Conservation (phyloP, 768 basidiomycete genomes). For the Mycena latifolia region DNA sequence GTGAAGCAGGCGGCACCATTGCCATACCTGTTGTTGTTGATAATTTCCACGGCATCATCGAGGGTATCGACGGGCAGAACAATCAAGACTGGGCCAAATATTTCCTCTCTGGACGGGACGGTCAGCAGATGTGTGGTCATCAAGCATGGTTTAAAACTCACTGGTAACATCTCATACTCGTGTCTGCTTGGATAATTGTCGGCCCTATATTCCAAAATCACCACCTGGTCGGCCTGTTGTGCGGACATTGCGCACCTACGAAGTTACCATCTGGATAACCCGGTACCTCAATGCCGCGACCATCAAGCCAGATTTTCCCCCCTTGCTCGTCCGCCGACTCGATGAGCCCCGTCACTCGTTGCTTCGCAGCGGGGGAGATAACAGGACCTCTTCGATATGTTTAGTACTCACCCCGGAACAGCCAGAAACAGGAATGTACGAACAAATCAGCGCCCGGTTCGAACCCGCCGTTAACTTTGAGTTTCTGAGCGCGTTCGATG, state of each 20-base stretch:
- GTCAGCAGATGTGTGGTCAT: constrained; percentile 4
- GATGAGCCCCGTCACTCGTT: constrained; percentile 81
- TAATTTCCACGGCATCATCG: constrained; percentile 90
- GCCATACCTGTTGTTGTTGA: constrained; percentile 92
- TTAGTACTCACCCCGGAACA: constrained; percentile 2
- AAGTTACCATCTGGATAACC: constrained; percentile 93
- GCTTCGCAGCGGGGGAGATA: constrained; percentile 86
- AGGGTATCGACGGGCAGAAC: constrained; percentile 84
- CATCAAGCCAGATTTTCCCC: constrained; percentile 89
- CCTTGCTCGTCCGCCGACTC: constrained; percentile 82
- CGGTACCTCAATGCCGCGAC: constrained; percentile 74
- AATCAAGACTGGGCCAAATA: constrained; percentile 92
- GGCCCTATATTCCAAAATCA: constrained; percentile 57
- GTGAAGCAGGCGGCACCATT: constrained; percentile 98
- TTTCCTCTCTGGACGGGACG: constrained; percentile 77
- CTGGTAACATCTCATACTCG: constrained; percentile 90
- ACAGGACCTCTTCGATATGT: constrained; percentile 70
- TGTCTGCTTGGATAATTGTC: constrained; percentile 87
- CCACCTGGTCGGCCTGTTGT: neutral
- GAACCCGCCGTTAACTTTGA: constrained; percentile 93
- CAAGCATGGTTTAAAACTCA: constrained; percentile 48
- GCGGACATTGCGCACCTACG: constrained; percentile 56
- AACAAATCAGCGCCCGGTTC: constrained; percentile 88
- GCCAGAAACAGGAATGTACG: constrained; percentile 32
- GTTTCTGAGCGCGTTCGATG: constrained; percentile 80